Evolutionary conservation across 768 basidiomycete genomes (phyloP), one percentile per base, ranked within the genome.

Genomic region (Calocybe cyanea): DNA sequence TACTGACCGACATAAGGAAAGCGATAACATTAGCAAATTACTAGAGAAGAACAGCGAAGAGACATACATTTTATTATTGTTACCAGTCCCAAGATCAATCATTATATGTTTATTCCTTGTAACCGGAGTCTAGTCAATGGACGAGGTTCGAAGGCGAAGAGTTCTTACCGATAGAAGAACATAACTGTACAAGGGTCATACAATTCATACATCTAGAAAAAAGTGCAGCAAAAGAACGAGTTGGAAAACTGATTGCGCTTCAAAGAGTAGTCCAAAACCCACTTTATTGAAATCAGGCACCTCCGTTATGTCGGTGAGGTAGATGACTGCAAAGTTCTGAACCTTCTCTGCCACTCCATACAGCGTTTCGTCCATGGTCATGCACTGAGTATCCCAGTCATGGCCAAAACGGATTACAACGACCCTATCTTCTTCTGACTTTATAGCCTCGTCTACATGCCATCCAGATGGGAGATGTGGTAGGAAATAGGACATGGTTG

Each of bases 211-310:
- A 97, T 98, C 93, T 95, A 53, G 4, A 34, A 1, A 21, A 33
- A 21, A 20, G 23, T 46, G 38, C 18, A 53, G 14, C 14, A 10
- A 35, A 38, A 5, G 18, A 28, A 20, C 10, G 17, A 50, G 43
- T 33, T 40, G 38, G 8, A 17, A 21, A 19, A 15, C 11, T 34
- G 15, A 18, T 14, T 11, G 43, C 10, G 8, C 1, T n/a, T 3
- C n/a, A n/a, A n/a, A 11, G 32, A 31, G 11, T 11, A 47, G 9
- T 11, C 19, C 17, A 15, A 43, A 1, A 58, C 78, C 31, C 41
- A 87, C 94, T 82, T 97, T 97, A 70, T 95, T 98, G 70, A 98
- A 98, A 63, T 98, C 96, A 1, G 96, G 95, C 0, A 98, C 95
- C 50, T 92, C 84, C 0, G 92, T 96, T 59, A 96, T 97, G 63